Evolutionary conservation across 1,284 basidiomycete species (phyloP), one percentile per base, ranked within the genome.

Genomic region (Trichosporon sp.): DNA sequence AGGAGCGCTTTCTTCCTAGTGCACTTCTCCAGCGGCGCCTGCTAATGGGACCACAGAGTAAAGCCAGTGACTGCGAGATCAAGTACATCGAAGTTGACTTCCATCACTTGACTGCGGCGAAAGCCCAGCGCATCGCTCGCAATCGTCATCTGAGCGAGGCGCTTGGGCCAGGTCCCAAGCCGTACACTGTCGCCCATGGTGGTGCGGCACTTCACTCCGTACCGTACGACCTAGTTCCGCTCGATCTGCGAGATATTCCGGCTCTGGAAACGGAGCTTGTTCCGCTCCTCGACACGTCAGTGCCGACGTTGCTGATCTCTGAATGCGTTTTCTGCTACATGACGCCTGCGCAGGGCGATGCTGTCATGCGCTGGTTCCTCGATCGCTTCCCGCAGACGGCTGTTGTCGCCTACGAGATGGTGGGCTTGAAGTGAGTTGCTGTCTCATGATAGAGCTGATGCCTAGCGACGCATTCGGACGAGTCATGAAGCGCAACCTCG

Each of bases 241-340:
- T 84, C 9, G 92, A 95, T 76, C 84, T 95, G 16, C 86, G 91
- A 3, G 37, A 33, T 14, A 14, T n/a, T 0, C 7, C 61, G 3
- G 29, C 36, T 0, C 61, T 76, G 9, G 32, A 66, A 13, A 32
- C 56, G 1, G 37, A 65, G 1, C 56, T 80, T 2, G 64, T 73
- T 3, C 73, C 73, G 0, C 68, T 87, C 3, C 81, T 94, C n/a
- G 87, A 88, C n/a, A 81, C 85, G 0, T 69, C 81, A 0, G 73
- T 87, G 5, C 91, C 92, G 1, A 93, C 91, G 0, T 84, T 97
- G 1, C 82, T 95, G 19, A 81, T 97, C 9, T 91, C 91, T 65
- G 94, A 97, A 82, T 95, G 94, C 70, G 90, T 96, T 3, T 84
- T 95, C 64, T 91, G 87, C n/a, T 97, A 97, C 78, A 89, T 96